Base-by-base conservation (phyloP, 2,329 filamentous ascomycete genomes). In the Ophiostoma ips region DNA sequence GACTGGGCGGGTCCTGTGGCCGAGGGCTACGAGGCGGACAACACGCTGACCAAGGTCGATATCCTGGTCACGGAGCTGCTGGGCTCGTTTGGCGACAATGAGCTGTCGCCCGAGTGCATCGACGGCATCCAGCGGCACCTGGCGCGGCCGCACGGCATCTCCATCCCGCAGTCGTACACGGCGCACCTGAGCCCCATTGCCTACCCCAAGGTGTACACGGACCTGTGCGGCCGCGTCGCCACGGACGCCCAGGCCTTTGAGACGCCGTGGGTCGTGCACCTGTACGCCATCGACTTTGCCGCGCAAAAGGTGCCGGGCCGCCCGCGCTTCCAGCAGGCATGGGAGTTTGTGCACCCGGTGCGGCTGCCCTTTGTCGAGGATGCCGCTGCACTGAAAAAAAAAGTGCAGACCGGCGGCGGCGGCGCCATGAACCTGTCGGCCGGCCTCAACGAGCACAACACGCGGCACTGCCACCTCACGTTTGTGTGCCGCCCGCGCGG, bases 71-170 rank as follows among this genome's bases (percentile, higher is more conserved):
- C 89, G 2, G 92, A 98, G 65, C 77, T 98, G 0, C 77, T 98
- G 0, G 92, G 88, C 35, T 95, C 89, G 2, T 98, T 96, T 62
- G 92, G 83, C 21, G 92, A 98, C 66, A 98, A 98, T 61, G 92
- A 98, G 66, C 77, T 98, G 10, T 95, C 87, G 0, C 64, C 92
- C 0, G 92, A 98, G 68, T 98, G 92, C 60, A 74, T 98, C 11
- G 92, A 98, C 63, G 92, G 92, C 41, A 89, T 96, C 46, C 90
- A 95, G 62, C 83, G 90, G 60, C 84, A 96, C 40, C 70, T 98
- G n/a, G 71, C 77, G 11, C 71, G 83, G 0, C 73, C 75, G 1
- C 78, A 90, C 59, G 94, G 92, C 34, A 90, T 98, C 58, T 95
- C 87, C 1, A 96, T 98, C 55, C 92, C 92, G 1, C 77, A 81